phyloP scores from a whole-genome alignment of 2,329 filamentous ascomycete genomes.

The Periconia digitata region DNA sequence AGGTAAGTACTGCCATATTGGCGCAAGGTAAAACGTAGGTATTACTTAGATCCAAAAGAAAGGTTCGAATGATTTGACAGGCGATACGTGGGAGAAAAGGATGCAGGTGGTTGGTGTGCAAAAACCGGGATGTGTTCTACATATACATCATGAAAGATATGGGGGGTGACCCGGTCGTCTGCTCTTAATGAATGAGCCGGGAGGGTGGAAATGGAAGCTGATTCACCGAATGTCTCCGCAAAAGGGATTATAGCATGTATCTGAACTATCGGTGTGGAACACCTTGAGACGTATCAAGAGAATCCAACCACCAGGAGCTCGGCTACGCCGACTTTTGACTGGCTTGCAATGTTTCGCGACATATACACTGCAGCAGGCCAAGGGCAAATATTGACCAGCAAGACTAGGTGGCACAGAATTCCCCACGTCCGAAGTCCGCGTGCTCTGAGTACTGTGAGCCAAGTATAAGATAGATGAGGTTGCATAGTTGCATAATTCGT shows the following conservation, averaged over 20 bases:
- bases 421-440: slow-evolving; percentile 23
- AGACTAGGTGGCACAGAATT: slow-evolving; percentile 6
- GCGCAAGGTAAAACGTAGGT: slow-evolving; percentile 1
- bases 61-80: slow-evolving; percentile 7
- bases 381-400: slow-evolving; percentile 4
- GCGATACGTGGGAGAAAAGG: slow-evolving; percentile 4
- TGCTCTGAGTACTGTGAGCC: slow-evolving; percentile 7
- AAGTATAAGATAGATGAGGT: no score
- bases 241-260: slow-evolving; percentile 16
- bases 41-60: slow-evolving; percentile 2
- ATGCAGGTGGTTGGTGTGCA: not conserved
- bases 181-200: slow-evolving; percentile 11
- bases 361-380: slow-evolving; percentile 1
- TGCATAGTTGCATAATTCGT: not conserved
- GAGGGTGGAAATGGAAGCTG: slow-evolving; percentile 14
- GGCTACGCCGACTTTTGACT: slow-evolving; percentile 16
- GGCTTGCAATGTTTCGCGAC: slow-evolving; percentile 5
- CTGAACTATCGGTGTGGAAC: slow-evolving; percentile 18
- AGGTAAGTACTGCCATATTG: slow-evolving; percentile 35
- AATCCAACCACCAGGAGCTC: slow-evolving; percentile 7
- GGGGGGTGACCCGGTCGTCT: slow-evolving; percentile 18
- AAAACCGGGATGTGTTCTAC: slow-evolving; percentile 18
- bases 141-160: slow-evolving; percentile 28
- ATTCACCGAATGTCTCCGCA: slow-evolving; percentile 15
- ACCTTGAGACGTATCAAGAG: slow-evolving; percentile 1